Conservation (phyloP, 2,329 filamentous ascomycete genomes). For the Fusarium goolgardi region DNA sequence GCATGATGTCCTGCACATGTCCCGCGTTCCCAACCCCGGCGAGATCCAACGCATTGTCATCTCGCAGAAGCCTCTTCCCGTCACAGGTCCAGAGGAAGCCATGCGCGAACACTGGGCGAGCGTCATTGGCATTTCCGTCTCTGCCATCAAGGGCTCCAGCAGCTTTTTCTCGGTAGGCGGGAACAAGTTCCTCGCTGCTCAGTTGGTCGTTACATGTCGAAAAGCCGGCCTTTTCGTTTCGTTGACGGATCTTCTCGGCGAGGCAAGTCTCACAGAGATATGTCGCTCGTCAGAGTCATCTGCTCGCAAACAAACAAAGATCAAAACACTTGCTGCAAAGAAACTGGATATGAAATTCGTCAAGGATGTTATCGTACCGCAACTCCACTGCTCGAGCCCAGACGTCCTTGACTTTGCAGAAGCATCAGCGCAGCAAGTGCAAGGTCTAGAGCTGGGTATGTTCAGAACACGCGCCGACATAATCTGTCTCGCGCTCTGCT, state of each 20-base stretch:
- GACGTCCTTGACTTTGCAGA: slow-evolving; percentile 62
- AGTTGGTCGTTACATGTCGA: slow-evolving; percentile 59
- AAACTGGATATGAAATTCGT: slow-evolving; percentile 53
- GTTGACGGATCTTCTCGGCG: slow-evolving; percentile 57
- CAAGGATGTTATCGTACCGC: slow-evolving; percentile 56
- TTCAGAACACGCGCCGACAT: slow-evolving; percentile 58
- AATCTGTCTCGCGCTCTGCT: slow-evolving; percentile 61
- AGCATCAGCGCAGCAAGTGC: slow-evolving; percentile 61
- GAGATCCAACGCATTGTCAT: slow-evolving; percentile 50
- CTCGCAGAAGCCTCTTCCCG: slow-evolving; percentile 58
- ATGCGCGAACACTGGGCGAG: slow-evolving; percentile 62
- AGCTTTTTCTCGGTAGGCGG: slow-evolving; percentile 62
- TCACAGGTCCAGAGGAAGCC: slow-evolving; percentile 60
- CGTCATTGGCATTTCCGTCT: slow-evolving; percentile 55
- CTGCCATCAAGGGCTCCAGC: slow-evolving; percentile 56
- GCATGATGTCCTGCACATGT: slow-evolving; percentile 58
- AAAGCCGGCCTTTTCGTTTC: slow-evolving; percentile 56
- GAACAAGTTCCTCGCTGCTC: slow-evolving; percentile 57
- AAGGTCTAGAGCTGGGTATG: slow-evolving; percentile 61
- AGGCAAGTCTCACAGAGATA: slow-evolving; percentile 58
- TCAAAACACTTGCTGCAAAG: background rate
- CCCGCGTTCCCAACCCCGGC: slow-evolving; percentile 52
- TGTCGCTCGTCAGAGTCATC: slow-evolving; percentile 52
- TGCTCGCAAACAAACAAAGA: background rate
- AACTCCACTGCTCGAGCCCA: slow-evolving; percentile 56